Percentiles rank a stretch among this genome's conserved stretches.
Evolutionary conservation across 2,329 filamentous ascomycete genomes (phyloP).

Genomic region (Fusarium mundagurra): DNA sequence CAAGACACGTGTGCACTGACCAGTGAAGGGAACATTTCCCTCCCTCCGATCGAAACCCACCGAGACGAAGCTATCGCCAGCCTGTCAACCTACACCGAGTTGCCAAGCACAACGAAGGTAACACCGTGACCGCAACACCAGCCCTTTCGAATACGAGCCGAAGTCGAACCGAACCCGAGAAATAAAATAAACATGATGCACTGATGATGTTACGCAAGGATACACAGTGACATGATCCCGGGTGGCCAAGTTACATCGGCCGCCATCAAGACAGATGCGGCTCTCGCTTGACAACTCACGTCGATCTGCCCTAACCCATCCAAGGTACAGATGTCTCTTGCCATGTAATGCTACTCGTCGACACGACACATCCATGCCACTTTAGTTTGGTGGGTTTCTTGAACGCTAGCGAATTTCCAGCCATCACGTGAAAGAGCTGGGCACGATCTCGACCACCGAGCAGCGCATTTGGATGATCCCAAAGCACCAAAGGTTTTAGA

Average conservation of each 20-base stretch:
- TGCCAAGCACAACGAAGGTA: neutral
- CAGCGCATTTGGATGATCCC: neutral
- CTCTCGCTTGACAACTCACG: neutral
- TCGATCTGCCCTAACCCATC: neutral
- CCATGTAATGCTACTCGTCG: neutral
- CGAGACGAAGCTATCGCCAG: neutral
- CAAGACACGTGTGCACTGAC: neutral
- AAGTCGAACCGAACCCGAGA: neutral
- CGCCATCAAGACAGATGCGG: neutral
- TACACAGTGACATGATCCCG: neutral
- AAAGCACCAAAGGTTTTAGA: neutral
- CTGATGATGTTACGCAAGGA: neutral
- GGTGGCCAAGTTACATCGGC: neutral
- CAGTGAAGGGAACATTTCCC: neutral
- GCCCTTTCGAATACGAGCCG: neutral
- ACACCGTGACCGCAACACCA: neutral
- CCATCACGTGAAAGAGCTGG: neutral
- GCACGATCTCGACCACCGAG: neutral
- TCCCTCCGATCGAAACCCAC: neutral
- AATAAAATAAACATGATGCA: neutral
- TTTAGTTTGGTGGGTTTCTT: neutral
- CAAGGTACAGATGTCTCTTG: neutral
- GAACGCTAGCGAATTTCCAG: neutral
- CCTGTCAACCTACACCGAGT: neutral
- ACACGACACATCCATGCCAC: neutral